Evolutionary conservation across 345 rosid species (phyloP), one percentile per base, ranked within the genome.

Genomic region (Nasturtium officinale): DNA sequence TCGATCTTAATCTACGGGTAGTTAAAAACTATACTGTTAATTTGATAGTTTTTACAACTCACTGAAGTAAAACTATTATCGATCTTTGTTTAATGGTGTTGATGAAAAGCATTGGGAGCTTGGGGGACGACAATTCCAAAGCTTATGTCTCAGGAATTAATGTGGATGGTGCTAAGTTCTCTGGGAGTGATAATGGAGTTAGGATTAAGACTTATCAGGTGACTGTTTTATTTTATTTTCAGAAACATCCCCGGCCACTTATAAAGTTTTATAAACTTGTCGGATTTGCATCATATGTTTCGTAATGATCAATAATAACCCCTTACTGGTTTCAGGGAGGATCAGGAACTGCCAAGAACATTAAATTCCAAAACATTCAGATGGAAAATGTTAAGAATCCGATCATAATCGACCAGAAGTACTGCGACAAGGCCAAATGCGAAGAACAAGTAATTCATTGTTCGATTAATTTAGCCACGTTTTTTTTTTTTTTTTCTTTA

Each of bases 181-280:
- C 82, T 35, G 78, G 82, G 29, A 90, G 96, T 18, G 58, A 80
- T 20, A 94, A 94, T 75, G 98, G 98, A 18, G 88, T 94, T 17
- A 85, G 98, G 78, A 89, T 94, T 78, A 94, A 91, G 80, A 91
- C 98, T 21, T 94, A 90, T 82, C 97, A 89, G 92, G 97, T 86
- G 40, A 59, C 12, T 46, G 9, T 35, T 35, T 28, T 43, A 4
- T 11, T 72, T 10, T n/a, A n/a, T 20, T 5, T 40, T 9, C 42
- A 50, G 9, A 57, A 74, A 56, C n/a, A 26, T 1, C 18, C 17
- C n/a, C n/a, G n/a, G n/a, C 8, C 33, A 35, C 57, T n/a, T n/a
- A n/a, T 54, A 5, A 17, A 33, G 5, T 33, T 20, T 28, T 42
- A n/a, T 4, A 30, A 43, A n/a, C 30, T 2, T 55, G 6, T 55